Evolutionary conservation across 1,284 basidiomycete genomes (phyloP), one percentile per base, ranked within the genome.

Genomic region (Caloboletus firmus): DNA sequence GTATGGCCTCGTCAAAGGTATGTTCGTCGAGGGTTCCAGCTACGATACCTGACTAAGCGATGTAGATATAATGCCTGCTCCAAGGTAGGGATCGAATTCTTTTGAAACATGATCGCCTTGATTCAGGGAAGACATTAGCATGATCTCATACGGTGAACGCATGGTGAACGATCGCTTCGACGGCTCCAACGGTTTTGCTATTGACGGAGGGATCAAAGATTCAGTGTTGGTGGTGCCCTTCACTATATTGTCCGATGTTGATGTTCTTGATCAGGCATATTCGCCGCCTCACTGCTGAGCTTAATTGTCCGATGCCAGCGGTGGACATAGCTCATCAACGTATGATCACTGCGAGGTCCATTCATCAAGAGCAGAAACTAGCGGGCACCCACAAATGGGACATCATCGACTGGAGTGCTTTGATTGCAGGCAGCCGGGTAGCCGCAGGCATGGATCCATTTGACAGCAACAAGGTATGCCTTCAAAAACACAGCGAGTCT

Each of bases 171-270:
- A 92, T 72, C 75, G 82, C 35, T 95, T 94, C 66, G 85, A 93
- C 57, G 89, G 85, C 18, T 77, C 80, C 10, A 77, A 78, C 37
- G 94, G 93, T n/a, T 95, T 96, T 69, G 78, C 86, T n/a, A 82
- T 95, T 51, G 85, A 88, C 36, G 91, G 91, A 17, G 94, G 93
- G n/a, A 84, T 95, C 64, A 93, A 93, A 64, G 93, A 95, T 66
- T 83, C 85, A 0, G 17, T 66, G 66, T 71, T n/a, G 28, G 65
- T 45, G 17, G 9, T 48, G 10, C 17, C 22, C 13, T 32, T 49
- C 20, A 28, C 13, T 34, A 15, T 15, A 45, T 34, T 43, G 4
- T 13, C 4, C 6, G 0, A 15, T 45, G 31, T 49, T 67, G 40
- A 67, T 26, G 26, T 48, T 20, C 34, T 39, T 49, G 28, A 51